Percentiles rank a stretch among this genome's conserved stretches.
phyloP scores from a whole-genome alignment of 2,329 filamentous ascomycete species.

The Calonectria montana region DNA sequence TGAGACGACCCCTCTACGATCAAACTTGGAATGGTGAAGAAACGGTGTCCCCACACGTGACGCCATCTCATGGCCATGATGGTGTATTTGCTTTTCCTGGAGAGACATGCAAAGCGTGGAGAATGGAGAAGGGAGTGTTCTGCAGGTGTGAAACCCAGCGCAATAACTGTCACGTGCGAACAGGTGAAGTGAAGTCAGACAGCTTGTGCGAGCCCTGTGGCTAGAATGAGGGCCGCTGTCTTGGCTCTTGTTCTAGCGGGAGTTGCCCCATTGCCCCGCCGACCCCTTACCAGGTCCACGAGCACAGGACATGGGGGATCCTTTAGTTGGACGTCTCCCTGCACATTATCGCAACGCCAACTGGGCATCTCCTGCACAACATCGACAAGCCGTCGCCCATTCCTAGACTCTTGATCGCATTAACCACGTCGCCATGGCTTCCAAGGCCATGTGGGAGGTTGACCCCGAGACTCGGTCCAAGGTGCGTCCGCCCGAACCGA shows the following conservation, averaged over 20 bases:
- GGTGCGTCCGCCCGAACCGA: conserved; percentile 61
- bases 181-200: not conserved
- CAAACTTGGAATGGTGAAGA: not conserved
- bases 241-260: not conserved
- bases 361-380: conserved; percentile 32
- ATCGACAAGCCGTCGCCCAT: conserved; percentile 11
- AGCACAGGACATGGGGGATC: conserved; percentile 24
- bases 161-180: not conserved
- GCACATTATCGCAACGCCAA: conserved; percentile 29
- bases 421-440: conserved; percentile 59
- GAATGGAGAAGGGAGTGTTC: not conserved
- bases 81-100: not conserved
- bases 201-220: not conserved
- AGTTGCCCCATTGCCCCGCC: conserved; percentile 26
- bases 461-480: conserved; percentile 97
- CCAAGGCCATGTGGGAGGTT: conserved; percentile 96
- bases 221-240: conserved; percentile 10
- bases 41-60: not conserved
- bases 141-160: not conserved
- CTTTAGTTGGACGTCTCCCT: conserved; percentile 35
- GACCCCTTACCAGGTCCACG: conserved; percentile 28
- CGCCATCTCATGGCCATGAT: not conserved
- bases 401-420: conserved; percentile 15
- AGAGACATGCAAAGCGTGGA: not conserved
- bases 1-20: not conserved